These are phyloP conservation scores for Nasturtium officinale DNA, from an alignment of 345 rosid species.

Conservation along the genomic window DNA sequence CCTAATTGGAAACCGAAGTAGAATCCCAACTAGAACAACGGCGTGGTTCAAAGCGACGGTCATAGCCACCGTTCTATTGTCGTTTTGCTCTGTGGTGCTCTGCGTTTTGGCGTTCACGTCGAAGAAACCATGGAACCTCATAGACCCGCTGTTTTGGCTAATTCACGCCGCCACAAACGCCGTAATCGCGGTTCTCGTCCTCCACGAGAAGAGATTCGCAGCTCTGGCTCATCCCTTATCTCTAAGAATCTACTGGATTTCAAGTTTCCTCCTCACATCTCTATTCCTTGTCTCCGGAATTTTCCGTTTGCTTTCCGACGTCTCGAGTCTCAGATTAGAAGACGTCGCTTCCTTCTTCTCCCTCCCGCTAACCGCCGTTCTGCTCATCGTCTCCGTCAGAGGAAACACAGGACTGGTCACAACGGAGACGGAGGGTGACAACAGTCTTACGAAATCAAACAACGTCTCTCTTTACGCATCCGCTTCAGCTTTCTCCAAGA, in stretches of 20 bases:
- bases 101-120: slow-evolving; percentile 55
- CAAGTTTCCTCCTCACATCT: slow-evolving; percentile 49
- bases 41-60: slow-evolving; percentile 66
- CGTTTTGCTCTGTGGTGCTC: slow-evolving; percentile 48
- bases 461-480: slow-evolving; percentile 65
- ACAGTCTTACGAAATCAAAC: slow-evolving; percentile 39
- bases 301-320: slow-evolving; percentile 47
- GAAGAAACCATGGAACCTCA: slow-evolving; percentile 52
- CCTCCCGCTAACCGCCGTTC: slow-evolving; percentile 60
- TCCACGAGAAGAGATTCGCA: slow-evolving; percentile 75
- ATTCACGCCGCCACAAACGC: slow-evolving; percentile 72
- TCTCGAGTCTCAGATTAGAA: slow-evolving; percentile 45
- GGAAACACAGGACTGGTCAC: slow-evolving; percentile 65
- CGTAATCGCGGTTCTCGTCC: slow-evolving; percentile 56
- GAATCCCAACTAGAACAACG: slow-evolving; percentile 43
- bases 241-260: slow-evolving; percentile 74
- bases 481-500: slow-evolving; percentile 65
- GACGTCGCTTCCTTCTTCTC: slow-evolving; percentile 57
- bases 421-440: slow-evolving; percentile 39
- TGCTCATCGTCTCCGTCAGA: slow-evolving; percentile 55
- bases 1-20: slow-evolving; percentile 45
- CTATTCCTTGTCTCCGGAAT: slow-evolving; percentile 60
- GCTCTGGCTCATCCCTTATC: slow-evolving; percentile 60
- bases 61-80: slow-evolving; percentile 46
- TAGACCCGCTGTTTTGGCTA: slow-evolving; percentile 63